Evolutionary conservation across 441 rosid species (phyloP).

Genomic region (Pelargonium hybrid): DNA sequence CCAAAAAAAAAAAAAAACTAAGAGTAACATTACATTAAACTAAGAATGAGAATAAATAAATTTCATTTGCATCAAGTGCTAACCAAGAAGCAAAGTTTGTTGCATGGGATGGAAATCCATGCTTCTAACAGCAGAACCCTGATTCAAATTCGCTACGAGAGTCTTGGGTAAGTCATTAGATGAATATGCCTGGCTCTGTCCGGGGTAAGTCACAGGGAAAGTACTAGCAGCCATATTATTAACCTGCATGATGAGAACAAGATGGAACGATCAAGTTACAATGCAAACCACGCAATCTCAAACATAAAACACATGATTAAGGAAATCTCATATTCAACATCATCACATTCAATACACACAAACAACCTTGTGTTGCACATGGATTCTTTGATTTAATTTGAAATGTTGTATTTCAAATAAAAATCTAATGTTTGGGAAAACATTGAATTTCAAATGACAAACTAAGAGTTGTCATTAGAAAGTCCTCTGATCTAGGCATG

Average conservation of each 20-base stretch:
- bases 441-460: too few relatives aligned
- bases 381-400: too few relatives aligned
- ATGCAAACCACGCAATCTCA: neutral
- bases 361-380: neutral
- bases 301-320: neutral
- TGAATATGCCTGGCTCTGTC: constrained; percentile 57
- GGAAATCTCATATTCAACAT: neutral
- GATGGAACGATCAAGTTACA: neutral
- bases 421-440: too few relatives aligned
- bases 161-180: constrained; percentile 66
- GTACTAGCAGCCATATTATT: constrained; percentile 52
- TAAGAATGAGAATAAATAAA: neutral
- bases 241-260: constrained; percentile 29
- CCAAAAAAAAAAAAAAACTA: neutral
- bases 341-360: neutral
- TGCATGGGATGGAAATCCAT: constrained; percentile 76
- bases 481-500: too few relatives aligned
- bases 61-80: constrained; percentile 16
- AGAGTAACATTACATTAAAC: constrained; percentile 3
- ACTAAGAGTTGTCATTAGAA: too few relatives aligned
- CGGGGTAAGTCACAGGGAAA: constrained; percentile 45
- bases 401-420: too few relatives aligned
- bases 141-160: constrained; percentile 40
- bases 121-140: constrained; percentile 62
- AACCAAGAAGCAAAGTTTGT: constrained; percentile 65